Conservation (phyloP, 768 basidiomycete species). For the Pisolithus tinctorius region DNA sequence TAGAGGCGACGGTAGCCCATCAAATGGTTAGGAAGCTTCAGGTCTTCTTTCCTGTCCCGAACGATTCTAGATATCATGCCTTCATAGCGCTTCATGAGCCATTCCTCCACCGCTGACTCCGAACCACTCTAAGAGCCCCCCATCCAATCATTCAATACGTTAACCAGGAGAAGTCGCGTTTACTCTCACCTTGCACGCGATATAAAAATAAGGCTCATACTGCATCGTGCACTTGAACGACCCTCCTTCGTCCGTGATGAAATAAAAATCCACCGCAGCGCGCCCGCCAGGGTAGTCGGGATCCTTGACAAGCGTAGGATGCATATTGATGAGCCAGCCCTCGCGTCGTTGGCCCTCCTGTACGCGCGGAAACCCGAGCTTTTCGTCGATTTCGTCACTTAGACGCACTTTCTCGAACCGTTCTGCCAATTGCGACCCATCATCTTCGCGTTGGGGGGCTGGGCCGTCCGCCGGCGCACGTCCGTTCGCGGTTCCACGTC, state of each 20-base stretch:
- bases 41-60: conserved; percentile 85
- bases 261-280: conserved; percentile 93
- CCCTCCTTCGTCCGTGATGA: conserved; percentile 93
- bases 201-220: conserved; percentile 93
- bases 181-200: conserved; percentile 80
- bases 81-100: conserved; percentile 90
- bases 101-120: conserved; percentile 90
- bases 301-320: conserved; percentile 90
- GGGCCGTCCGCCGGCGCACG: conserved; percentile 37
- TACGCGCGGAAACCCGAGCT: conserved; percentile 78
- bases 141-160: conserved; percentile 1
- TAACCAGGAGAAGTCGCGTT: background rate
- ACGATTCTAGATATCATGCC: conserved; percentile 74
- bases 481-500: conserved; percentile 25
- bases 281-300: conserved; percentile 77
- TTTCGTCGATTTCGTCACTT: conserved; percentile 87
- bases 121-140: conserved; percentile 55
- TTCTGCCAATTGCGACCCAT: conserved; percentile 82
- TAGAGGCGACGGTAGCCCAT: conserved; percentile 90
- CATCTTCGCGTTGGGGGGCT: conserved; percentile 72
- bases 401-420: conserved; percentile 73
- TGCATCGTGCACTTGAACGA: conserved; percentile 93
- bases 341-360: conserved; percentile 73
- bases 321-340: conserved; percentile 99
- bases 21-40: conserved; percentile 92